These are phyloP conservation scores for Trichophaea hybrida DNA, from an alignment of 2,329 filamentous ascomycete genomes.

Conservation along the genomic window DNA sequence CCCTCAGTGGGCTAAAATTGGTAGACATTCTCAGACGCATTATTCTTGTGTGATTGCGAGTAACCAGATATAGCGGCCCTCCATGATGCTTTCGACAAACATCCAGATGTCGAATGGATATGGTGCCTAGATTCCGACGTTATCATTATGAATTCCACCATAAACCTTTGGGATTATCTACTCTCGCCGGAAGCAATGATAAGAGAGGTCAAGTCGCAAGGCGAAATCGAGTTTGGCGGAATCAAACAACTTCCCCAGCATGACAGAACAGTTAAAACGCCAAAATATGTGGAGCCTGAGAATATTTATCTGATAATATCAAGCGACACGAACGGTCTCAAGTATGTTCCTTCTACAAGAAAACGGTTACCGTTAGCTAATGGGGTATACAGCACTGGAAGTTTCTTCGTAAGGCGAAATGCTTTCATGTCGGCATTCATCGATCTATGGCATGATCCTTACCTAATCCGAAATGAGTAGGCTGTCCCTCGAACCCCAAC, in stretches of 20 bases:
- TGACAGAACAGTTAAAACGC: background rate
- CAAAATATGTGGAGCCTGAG: background rate
- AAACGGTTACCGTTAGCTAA: background rate
- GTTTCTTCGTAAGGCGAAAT: background rate
- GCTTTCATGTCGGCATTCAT: background rate
- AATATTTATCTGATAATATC: background rate
- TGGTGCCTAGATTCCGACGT: conserved; percentile 2
- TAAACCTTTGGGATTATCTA: background rate
- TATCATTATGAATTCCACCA: background rate
- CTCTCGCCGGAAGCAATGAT: background rate
- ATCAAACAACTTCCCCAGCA: background rate
- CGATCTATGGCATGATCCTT: conserved; percentile 2
- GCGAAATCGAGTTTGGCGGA: background rate
- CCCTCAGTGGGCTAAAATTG: background rate
- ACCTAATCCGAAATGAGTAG: background rate
- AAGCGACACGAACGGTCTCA: background rate
- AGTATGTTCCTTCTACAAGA: background rate
- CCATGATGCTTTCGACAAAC: background rate
- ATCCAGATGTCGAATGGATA: conserved; percentile 5
- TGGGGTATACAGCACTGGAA: background rate
- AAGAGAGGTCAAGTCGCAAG: background rate
- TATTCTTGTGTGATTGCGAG: background rate
- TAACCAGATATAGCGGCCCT: background rate
- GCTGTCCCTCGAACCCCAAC: too few relatives aligned
- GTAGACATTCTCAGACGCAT: background rate